phyloP scores from a whole-genome alignment of 495 filamentous ascomycete genomes.

The Penicillium cataractarum region DNA sequence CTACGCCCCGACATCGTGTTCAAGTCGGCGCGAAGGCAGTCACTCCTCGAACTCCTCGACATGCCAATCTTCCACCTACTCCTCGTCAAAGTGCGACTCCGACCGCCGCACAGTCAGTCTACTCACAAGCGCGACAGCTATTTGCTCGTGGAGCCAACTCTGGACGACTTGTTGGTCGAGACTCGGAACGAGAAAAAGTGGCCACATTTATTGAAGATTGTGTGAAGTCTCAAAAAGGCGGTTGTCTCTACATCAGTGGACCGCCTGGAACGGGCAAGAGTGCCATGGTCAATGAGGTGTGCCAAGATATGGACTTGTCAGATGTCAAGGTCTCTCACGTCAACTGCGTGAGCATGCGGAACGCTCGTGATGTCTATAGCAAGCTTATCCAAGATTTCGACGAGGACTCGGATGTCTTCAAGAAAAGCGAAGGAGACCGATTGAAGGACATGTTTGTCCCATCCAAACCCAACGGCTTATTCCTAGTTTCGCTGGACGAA shows the following conservation, averaged over 20 bases:
- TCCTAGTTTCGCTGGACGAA: constrained; percentile 87
- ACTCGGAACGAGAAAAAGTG: constrained; percentile 75
- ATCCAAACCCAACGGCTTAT: constrained; percentile 58
- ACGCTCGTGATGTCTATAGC: constrained; percentile 76
- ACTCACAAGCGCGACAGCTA: constrained; percentile 82
- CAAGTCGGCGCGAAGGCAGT: constrained; percentile 61
- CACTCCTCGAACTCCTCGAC: constrained; percentile 63
- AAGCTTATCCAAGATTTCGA: constrained; percentile 70
- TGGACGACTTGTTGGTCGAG: constrained; percentile 78
- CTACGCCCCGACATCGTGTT: constrained; percentile 73
- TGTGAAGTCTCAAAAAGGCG: constrained; percentile 61
- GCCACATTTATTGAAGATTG: constrained; percentile 68
- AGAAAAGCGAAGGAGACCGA: constrained; percentile 55
- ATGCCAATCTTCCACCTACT: constrained; percentile 53
- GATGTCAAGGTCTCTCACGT: constrained; percentile 71
- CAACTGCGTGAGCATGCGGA: constrained; percentile 96
- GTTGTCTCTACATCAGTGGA: constrained; percentile 94
- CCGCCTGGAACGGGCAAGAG: constrained; percentile 97
- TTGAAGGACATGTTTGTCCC: constrained; percentile 67
- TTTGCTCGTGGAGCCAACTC: constrained; percentile 81
- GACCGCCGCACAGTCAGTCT: constrained; percentile 66
- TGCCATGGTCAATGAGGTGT: constrained; percentile 83
- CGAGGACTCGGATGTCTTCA: constrained; percentile 58
- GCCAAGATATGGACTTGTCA: constrained; percentile 54
- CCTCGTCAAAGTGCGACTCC: constrained; percentile 59